Evolutionary conservation across 1,284 basidiomycete genomes (phyloP).

Genomic region (Austroboletus novae-zelandiae): DNA sequence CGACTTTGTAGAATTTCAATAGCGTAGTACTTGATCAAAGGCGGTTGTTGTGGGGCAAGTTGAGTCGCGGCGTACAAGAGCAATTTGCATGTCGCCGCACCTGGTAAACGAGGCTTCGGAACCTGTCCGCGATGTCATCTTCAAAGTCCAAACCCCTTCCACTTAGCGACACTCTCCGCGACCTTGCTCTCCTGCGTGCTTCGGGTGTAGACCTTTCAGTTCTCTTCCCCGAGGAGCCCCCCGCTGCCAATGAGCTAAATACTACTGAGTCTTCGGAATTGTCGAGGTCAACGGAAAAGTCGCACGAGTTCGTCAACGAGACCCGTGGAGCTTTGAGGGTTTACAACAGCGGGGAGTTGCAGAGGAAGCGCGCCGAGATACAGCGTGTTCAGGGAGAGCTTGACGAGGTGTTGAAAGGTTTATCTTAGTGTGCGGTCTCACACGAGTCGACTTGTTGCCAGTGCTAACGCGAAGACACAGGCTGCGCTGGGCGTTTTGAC

Average conservation of each 20-base stretch:
- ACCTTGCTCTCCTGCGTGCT: slow-evolving; percentile 66
- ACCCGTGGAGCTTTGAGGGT: slow-evolving; percentile 52
- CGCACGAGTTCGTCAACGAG: slow-evolving; percentile 53
- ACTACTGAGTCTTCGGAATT: slow-evolving; percentile 22
- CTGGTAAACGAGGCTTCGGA: neutral
- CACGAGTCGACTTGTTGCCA: neutral
- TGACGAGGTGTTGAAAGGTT: slow-evolving; percentile 27
- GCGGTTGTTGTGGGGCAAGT: neutral
- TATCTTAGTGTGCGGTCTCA: slow-evolving; percentile 23
- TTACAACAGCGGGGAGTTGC: slow-evolving; percentile 51
- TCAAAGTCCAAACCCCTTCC: slow-evolving; percentile 52
- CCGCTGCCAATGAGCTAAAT: slow-evolving; percentile 10
- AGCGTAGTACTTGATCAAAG: neutral
- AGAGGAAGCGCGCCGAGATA: slow-evolving; percentile 44
- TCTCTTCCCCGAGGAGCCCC: slow-evolving; percentile 33
- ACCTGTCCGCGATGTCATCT: slow-evolving; percentile 26
- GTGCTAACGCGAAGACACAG: neutral
- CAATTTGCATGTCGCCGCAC: neutral
- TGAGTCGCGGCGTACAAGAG: neutral
- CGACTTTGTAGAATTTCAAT: neutral
- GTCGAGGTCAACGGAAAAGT: slow-evolving; percentile 45
- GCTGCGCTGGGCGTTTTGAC: neutral
- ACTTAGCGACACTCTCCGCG: slow-evolving; percentile 60
- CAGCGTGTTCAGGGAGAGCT: slow-evolving; percentile 48
- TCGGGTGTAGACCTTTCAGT: slow-evolving; percentile 53